Evolutionary conservation across 306 rosid species (phyloP), one percentile per base, ranked within the genome.

Genomic region (Castanea crenata): DNA sequence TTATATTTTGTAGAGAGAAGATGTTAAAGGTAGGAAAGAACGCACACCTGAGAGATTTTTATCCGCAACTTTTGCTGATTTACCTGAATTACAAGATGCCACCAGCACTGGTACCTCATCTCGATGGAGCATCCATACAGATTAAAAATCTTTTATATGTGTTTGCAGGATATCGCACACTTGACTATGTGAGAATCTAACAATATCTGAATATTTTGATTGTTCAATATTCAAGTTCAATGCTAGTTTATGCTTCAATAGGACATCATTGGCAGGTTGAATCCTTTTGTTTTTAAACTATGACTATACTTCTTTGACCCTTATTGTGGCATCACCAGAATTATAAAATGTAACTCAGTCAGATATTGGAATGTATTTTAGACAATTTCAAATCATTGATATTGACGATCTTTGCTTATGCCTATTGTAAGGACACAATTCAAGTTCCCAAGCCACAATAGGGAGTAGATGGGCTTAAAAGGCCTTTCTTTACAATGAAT

Each of bases 121-220:
- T 94, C 1, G 97, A 94, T 74, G 98, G 97, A n/a, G 87, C 82
- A 20, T 78, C 97, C 35, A 72, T 92, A 64, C 97, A 92, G 88
- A 92, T 94, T 54, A 74, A 80, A 18, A 68, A 92, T 62, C 74
- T 91, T 35, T 82, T 92, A 8, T 94, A 89, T 19, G 97, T 94
- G 4, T 91, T 94, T 80, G 87, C 90, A 11, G 94, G 97, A 83
- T 94, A 92, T 69, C 93, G 90, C 21, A 19, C 86, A 25, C 86
- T 94, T 78, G 86, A 86, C 76, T 81, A 85, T 80, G 98, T 94
- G 78, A 91, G 92, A 34, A 67, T 55, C 79, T 67, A 38, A 44
- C 20, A 44, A 59, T 55, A 38, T 51, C 14, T 27, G 44, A n/a
- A 3, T 34, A 31, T 41, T 62, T 55, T 10, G 49, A 61, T 65